Evolutionary conservation across 2,329 filamentous ascomycete genomes (phyloP).

Genomic region (Rugonectria rugulosa): DNA sequence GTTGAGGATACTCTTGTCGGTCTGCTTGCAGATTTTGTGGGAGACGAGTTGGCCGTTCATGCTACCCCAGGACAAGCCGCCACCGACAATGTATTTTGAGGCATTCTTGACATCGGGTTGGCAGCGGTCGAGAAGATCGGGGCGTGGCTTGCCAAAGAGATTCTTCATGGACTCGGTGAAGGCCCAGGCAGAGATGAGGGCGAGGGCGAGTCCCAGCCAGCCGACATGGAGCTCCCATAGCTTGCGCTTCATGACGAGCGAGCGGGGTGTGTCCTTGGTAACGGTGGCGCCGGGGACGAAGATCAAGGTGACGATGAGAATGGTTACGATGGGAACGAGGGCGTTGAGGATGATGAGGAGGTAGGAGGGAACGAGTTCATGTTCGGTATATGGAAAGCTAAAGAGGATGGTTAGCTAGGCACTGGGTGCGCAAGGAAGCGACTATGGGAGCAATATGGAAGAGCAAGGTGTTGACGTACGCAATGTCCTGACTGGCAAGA

Average conservation of each 20-base stretch:
- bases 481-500: conserved; percentile 76
- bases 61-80: conserved; percentile 62
- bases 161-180: conserved; percentile 89
- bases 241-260: conserved; percentile 79
- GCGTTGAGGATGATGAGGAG: conserved; percentile 71
- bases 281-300: conserved; percentile 78
- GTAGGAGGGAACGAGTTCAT: conserved; percentile 76
- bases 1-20: conserved; percentile 66
- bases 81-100: conserved; percentile 68
- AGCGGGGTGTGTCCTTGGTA: conserved; percentile 66
- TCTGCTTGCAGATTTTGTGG: conserved; percentile 77
- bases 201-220: conserved; percentile 81
- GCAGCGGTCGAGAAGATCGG: conserved; percentile 84
- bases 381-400: conserved; percentile 72
- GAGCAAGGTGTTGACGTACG: conserved; percentile 53
- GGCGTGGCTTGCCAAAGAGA: conserved; percentile 73
- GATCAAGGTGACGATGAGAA: conserved; percentile 72
- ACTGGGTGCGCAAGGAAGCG: background rate
- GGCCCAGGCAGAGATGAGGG: conserved; percentile 76
- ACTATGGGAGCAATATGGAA: background rate
- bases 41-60: conserved; percentile 74
- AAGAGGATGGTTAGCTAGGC: conserved; percentile 14
- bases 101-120: conserved; percentile 74
- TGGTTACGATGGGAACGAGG: conserved; percentile 70
- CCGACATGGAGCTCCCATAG: conserved; percentile 91